Base-by-base conservation (phyloP, 768 basidiomycete genomes). In the Paxillus involutus region DNA sequence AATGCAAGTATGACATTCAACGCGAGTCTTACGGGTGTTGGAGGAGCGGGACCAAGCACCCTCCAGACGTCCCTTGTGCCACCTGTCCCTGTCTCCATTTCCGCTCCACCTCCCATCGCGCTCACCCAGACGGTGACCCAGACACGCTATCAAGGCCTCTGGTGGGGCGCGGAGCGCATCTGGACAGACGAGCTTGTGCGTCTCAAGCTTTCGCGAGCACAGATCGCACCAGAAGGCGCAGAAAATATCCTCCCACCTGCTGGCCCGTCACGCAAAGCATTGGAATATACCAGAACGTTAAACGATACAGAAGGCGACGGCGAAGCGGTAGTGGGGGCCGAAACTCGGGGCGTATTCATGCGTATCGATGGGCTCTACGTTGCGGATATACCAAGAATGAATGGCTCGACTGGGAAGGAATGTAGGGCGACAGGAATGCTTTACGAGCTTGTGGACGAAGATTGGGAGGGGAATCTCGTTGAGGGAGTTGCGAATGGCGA, bases 91-190 rank as follows among this genome's bases (percentile, higher is more conserved):
- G 46, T 40, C 29, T 52, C 64, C n/a, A 30, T 55, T 43, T 56
- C 63, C 2, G 55, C 57, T 19, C 63, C 62, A 24, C 48, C 49
- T 0, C 62, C 50, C 11, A 19, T 71, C 19, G 30, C 59, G 40
- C 63, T 60, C 32, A 48, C 57, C 8, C 73, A 77, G 46, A 66
- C 63, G 1, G 64, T 77, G 30, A 72, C 70, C 0, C 86, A 89
- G 62, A 78, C 71, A 46, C 75, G 83, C 40, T 91, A 83, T 64
- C 89, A 92, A 63, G 90, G 90, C 2, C 64, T 94, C 8, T 96
- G 91, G 91, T 90, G 89, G 87, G 94, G 94, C 8, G 83, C 86
- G 1, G 93, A 94, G 63, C 80, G 90, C 30, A 89, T 94, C 49
- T 96, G 93, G 92, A 75, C 80, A 5, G 89, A 88, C 54, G 93